Percentiles rank a stretch among this genome's conserved stretches.
These are phyloP conservation scores for Bisporella sp. DNA, from an alignment of 2,329 filamentous ascomycete species.

Conservation along the genomic window DNA sequence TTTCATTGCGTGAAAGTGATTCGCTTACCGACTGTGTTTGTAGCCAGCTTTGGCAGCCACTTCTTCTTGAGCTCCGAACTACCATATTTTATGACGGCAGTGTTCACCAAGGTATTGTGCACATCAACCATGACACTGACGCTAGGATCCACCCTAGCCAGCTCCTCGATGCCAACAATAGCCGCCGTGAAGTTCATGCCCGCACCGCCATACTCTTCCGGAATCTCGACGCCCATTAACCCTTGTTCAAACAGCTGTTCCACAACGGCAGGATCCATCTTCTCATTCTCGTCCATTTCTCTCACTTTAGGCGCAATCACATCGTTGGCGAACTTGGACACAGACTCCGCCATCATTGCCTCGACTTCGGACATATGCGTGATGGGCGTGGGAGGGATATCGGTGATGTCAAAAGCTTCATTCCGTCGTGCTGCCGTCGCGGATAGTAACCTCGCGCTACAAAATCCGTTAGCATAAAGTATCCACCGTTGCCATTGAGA, in stretches of 20 bases:
- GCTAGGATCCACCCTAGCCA: conserved; percentile 87
- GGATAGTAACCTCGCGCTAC: conserved; percentile 48
- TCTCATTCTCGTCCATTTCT: conserved; percentile 95
- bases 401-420: conserved; percentile 56
- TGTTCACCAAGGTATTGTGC: conserved; percentile 97
- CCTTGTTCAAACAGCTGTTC: conserved; percentile 97
- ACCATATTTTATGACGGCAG: conserved; percentile 79
- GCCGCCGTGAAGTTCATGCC: conserved; percentile 98
- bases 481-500: background rate
- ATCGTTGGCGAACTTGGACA: conserved; percentile 85
- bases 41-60: conserved; percentile 85
- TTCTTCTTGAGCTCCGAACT: conserved; percentile 71
- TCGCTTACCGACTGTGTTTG: conserved; percentile 64
- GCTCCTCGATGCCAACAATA: conserved; percentile 94
- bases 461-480: conserved; percentile 4
- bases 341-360: conserved; percentile 78
- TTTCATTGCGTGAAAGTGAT: background rate
- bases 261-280: conserved; percentile 82
- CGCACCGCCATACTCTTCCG: conserved; percentile 91
- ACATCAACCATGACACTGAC: conserved; percentile 95
- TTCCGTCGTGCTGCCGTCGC: conserved; percentile 49
- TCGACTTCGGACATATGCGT: conserved; percentile 89
- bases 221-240: conserved; percentile 94
- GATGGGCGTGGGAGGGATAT: conserved; percentile 85
- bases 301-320: conserved; percentile 84